Evolutionary conservation across 2,329 filamentous ascomycete species (phyloP), one percentile per base, ranked within the genome.

Genomic region (Pyrenophora tritici-repentis): DNA sequence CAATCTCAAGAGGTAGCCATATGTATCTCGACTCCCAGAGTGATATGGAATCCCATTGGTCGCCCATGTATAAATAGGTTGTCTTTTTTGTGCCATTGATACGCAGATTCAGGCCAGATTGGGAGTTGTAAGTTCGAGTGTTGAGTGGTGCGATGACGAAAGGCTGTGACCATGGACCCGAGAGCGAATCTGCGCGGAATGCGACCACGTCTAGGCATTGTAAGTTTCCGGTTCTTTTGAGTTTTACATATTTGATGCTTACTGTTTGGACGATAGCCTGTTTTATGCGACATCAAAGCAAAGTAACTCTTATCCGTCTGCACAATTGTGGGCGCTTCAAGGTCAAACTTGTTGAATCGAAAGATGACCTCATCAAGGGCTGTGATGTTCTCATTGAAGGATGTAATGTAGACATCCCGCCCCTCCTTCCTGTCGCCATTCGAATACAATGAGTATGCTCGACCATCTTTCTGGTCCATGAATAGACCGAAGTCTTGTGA

Each of bases 401-500:
- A 71, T 8, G 79, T 81, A 3, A 86, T 53, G 49, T 85, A 86
- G 0, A 84, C 79, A 50, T 86, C 83, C 1, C 83, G 77, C 1
- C 79, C 83, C 47, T 84, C 75, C 2, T 65, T 70, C 0, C 77
- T 71, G 54, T 86, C 83, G 1, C 83, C 83, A 38, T 85, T 86
- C 1, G 81, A 84, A 68, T 85, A 85, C 1, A 85, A 71, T 0
- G 82, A 77, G 52, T 85, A 85, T 0, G 79, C 78, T 0, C 76
- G 75, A 9, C 81, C 81, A 35, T 83, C 77, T 50, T 83, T 84
- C 67, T 81, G 81, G 58, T 86, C 83, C 3, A 80, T 82, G 55
- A 86, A 85, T 17, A 84, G 73, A 8, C 83, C 83, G 38, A 84
- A 86, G 47, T 86, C 83, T 56, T 86, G 83, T 0, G 81, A 84